phyloP scores from a whole-genome alignment of 1,284 basidiomycete species.

The Ustilago lituana region DNA sequence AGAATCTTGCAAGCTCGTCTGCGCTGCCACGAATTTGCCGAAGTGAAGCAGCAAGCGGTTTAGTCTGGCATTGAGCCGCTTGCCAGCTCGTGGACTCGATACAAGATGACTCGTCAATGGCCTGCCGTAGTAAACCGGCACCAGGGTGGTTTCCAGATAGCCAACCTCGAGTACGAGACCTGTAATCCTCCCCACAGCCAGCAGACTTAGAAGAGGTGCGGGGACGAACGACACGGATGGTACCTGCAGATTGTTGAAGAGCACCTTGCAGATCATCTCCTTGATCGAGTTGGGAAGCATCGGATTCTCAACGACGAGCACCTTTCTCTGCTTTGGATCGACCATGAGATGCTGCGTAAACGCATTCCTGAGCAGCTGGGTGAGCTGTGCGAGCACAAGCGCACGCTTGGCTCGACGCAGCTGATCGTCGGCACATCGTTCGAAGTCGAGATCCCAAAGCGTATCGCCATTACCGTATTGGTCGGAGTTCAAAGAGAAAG shows the following conservation, averaged over 20 bases:
- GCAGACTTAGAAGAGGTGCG: slow-evolving; percentile 81
- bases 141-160: slow-evolving; percentile 84
- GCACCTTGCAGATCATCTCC: slow-evolving; percentile 81
- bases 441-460: slow-evolving; percentile 61
- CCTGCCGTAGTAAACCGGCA: slow-evolving; percentile 73
- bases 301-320: slow-evolving; percentile 89
- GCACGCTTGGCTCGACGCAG: slow-evolving; percentile 41
- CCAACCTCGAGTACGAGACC: slow-evolving; percentile 93
- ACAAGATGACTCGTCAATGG: slow-evolving; percentile 30
- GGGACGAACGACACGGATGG: slow-evolving; percentile 84
- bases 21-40: slow-evolving; percentile 44
- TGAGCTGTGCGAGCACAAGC: slow-evolving; percentile 48
- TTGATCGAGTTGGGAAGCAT: slow-evolving; percentile 85
- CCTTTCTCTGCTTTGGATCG: slow-evolving; percentile 91
- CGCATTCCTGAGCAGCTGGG: slow-evolving; percentile 45
- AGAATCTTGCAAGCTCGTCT: slow-evolving; percentile 26
- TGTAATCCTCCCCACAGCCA: slow-evolving; percentile 86
- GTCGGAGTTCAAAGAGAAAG: slow-evolving; percentile 6
- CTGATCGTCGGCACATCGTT: slow-evolving; percentile 33
- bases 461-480: slow-evolving; percentile 16
- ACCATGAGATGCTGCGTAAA: slow-evolving; percentile 77
- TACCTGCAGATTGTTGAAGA: slow-evolving; percentile 91
- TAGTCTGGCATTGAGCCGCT: slow-evolving; percentile 32
- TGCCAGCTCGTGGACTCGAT: slow-evolving; percentile 46
- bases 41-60: slow-evolving; percentile 35